Conservation (phyloP, 306 rosid genomes). For the Vigna reflexopilosa region DNA sequence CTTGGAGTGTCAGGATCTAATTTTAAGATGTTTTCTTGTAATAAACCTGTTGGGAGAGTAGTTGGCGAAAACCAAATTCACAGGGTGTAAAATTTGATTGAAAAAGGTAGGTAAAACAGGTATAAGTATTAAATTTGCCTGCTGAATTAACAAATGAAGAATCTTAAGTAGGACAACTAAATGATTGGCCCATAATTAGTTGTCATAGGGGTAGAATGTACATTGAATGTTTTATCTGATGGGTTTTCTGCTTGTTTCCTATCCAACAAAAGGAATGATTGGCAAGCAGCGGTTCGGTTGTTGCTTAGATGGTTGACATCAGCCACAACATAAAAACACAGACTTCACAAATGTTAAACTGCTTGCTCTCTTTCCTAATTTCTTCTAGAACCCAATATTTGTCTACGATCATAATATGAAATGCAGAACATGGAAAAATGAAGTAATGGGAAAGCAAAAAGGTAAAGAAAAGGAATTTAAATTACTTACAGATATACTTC, state of each 20-base stretch:
- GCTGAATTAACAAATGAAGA: slow-evolving; percentile 45
- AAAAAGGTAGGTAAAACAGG: slow-evolving; percentile 45
- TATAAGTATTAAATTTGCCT: slow-evolving; percentile 21
- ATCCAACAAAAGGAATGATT: slow-evolving; percentile 34
- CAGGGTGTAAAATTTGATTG: not conserved
- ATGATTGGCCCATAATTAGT: slow-evolving; percentile 49
- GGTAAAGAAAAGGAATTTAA: not conserved
- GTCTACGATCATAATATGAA: not conserved
- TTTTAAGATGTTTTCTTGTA: not conserved
- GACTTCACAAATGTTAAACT: slow-evolving; percentile 11
- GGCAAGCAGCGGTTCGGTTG: slow-evolving; percentile 26
- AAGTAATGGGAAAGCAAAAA: not conserved
- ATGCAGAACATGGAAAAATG: not conserved
- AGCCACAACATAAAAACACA: slow-evolving; percentile 7
- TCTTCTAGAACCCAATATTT: slow-evolving; percentile 25
- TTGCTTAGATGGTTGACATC: slow-evolving; percentile 48
- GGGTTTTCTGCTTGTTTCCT: slow-evolving; percentile 35
- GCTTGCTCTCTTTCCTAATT: not conserved
- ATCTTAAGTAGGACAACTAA: slow-evolving; percentile 43
- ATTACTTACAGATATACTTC: not conserved
- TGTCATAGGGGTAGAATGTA: slow-evolving; percentile 40
- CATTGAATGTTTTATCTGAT: slow-evolving; percentile 46
- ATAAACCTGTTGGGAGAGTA: slow-evolving; percentile 18
- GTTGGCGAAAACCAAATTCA: slow-evolving; percentile 32
- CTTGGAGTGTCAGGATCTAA: slow-evolving; percentile 1